A percentile compares a stretch with the other conserved stretches of the same genome.
Conservation (phyloP, 805 yeast species). For the Vanderwaltozyma tropicalis region DNA sequence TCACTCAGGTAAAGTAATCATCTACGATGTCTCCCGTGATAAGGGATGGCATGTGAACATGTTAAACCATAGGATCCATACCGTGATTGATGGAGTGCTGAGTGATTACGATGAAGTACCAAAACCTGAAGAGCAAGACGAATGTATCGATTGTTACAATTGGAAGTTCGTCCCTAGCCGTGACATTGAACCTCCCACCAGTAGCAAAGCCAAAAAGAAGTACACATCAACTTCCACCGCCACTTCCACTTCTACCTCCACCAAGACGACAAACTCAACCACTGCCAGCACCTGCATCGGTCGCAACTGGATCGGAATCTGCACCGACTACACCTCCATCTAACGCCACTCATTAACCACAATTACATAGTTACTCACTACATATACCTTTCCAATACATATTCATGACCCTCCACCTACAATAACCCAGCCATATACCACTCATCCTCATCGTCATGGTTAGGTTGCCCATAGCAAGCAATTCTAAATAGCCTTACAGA, state of each 20-base stretch:
- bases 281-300: slow-evolving; percentile 20
- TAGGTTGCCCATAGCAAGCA: no score
- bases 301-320: slow-evolving; percentile 28
- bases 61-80: slow-evolving; percentile 80
- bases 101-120: slow-evolving; percentile 69
- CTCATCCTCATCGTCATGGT: no score
- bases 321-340: slow-evolving; percentile 18
- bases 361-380: no score
- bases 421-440: no score
- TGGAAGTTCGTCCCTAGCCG: slow-evolving; percentile 63
- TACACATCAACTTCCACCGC: no score
- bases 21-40: slow-evolving; percentile 83
- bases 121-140: slow-evolving; percentile 59
- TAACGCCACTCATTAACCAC: no score
- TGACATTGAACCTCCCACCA: no score
- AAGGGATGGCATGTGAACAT: slow-evolving; percentile 85
- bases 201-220: no score
- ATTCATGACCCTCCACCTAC: no score
- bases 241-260: no score
- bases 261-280: slow-evolving; percentile 6
- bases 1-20: slow-evolving; percentile 80
- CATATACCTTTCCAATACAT: no score
- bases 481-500: no score
- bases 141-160: slow-evolving; percentile 82
- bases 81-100: slow-evolving; percentile 76